phyloP scores from a whole-genome alignment of 768 basidiomycete genomes.

The Podaxis sp. region DNA sequence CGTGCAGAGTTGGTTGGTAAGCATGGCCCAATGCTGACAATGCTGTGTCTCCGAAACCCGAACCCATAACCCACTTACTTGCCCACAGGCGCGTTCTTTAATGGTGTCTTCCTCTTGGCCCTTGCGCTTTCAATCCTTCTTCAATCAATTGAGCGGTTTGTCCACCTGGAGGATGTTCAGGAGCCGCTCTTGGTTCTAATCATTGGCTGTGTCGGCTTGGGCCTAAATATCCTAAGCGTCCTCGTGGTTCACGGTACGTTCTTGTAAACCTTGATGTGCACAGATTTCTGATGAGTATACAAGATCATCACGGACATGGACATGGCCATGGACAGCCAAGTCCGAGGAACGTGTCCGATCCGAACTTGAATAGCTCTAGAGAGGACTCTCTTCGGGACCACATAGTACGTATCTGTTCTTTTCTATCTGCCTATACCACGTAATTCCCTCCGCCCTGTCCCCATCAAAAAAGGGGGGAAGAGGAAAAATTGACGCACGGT shows the following conservation, averaged over 20 bases:
- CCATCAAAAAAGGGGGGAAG: not conserved
- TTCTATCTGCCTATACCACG: too few species aligned
- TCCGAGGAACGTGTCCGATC: slow-evolving; percentile 12
- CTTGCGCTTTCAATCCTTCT: slow-evolving; percentile 49
- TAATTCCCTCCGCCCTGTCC: not conserved
- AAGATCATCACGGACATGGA: slow-evolving; percentile 41
- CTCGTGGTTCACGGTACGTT: slow-evolving; percentile 43
- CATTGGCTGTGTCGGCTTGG: slow-evolving; percentile 43
- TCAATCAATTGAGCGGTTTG: slow-evolving; percentile 50
- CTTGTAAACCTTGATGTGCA: not conserved
- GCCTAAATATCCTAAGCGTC: slow-evolving; percentile 43
- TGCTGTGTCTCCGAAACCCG: not conserved
- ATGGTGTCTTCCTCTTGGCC: slow-evolving; percentile 49
- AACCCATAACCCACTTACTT: slow-evolving; percentile 6
- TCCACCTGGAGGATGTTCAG: slow-evolving; percentile 39
- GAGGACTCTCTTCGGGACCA: slow-evolving; percentile 20
- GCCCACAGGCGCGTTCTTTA: slow-evolving; percentile 45
- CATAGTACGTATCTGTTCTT: slow-evolving; percentile 21
- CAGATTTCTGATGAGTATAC: not conserved
- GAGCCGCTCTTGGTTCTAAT: slow-evolving; percentile 42
- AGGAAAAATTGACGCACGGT: not conserved
- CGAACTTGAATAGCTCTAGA: slow-evolving; percentile 15
- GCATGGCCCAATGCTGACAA: slow-evolving; percentile 12
- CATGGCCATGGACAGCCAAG: slow-evolving; percentile 28
- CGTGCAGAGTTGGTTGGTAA: slow-evolving; percentile 52